Percentiles rank a stretch among this genome's conserved stretches.
These are phyloP conservation scores for Linderniella brevidens DNA, from an alignment of 257 asterid species.

Conservation along the genomic window DNA sequence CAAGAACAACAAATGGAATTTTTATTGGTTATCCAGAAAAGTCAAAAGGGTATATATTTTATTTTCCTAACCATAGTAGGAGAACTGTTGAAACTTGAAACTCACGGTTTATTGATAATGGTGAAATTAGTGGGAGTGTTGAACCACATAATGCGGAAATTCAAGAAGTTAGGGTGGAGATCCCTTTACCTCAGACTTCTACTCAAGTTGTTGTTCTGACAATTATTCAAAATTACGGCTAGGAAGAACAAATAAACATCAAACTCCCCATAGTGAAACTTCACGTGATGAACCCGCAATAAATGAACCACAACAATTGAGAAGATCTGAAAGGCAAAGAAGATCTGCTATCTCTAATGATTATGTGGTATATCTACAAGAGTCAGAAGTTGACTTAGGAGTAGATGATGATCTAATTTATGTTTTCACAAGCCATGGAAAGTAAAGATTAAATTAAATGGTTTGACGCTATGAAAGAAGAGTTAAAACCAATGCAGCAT, in stretches of 20 bases:
- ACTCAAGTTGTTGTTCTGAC: too few relatives aligned
- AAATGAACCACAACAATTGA: conserved; percentile 1
- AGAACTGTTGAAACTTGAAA: too few relatives aligned
- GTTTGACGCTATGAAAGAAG: not conserved
- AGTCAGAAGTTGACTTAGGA: not conserved
- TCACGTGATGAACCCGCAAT: too few relatives aligned
- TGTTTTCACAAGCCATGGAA: not conserved
- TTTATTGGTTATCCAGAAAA: not conserved
- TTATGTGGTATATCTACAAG: conserved; percentile 1
- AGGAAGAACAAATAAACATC: too few relatives aligned
- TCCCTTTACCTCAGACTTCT: too few relatives aligned
- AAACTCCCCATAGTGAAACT: too few relatives aligned
- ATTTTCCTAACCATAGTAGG: too few relatives aligned
- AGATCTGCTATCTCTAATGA: conserved; percentile 5
- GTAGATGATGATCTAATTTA: not conserved
- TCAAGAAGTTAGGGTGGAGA: too few relatives aligned
- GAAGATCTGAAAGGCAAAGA: not conserved
- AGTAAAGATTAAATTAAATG: not conserved
- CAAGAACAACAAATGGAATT: not conserved
- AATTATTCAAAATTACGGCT: too few relatives aligned
- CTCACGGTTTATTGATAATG: too few relatives aligned
- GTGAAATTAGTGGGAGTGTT: too few relatives aligned
- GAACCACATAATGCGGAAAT: too few relatives aligned
- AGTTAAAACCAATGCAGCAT: not conserved
- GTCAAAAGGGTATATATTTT: not conserved